Conservation (phyloP, 305 asterid species). For the Ajuga reptans region DNA sequence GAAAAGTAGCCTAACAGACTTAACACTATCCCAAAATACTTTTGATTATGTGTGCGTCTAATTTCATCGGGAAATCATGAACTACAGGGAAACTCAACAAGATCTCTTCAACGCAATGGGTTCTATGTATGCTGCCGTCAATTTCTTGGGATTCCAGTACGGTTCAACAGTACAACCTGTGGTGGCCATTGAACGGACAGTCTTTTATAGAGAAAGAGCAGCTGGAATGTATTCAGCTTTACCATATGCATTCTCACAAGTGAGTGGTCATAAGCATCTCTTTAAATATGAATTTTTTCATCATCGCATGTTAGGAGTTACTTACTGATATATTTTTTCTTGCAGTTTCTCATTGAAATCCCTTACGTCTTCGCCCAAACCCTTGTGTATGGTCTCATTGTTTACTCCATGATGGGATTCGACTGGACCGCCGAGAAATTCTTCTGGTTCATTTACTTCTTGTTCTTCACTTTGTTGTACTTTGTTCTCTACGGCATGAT, state of each 20-base stretch:
- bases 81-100: constrained; percentile 32
- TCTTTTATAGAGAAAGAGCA: constrained; percentile 57
- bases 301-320: not conserved
- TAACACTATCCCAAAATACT: not conserved
- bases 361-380: constrained; percentile 34
- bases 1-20: not conserved
- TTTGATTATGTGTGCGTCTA: not conserved
- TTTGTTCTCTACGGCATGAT: constrained; percentile 41
- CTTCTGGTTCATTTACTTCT: constrained; percentile 38
- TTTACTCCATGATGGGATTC: constrained; percentile 43
- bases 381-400: constrained; percentile 26
- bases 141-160: constrained; percentile 48
- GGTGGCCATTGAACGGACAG: constrained; percentile 51
- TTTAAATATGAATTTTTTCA: not conserved
- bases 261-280: constrained; percentile 20
- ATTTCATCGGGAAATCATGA: not conserved
- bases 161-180: constrained; percentile 52
- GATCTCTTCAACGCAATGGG: constrained; percentile 52
- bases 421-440: constrained; percentile 33
- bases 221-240: constrained; percentile 61
- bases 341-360: constrained; percentile 35
- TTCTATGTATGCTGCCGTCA: constrained; percentile 41
- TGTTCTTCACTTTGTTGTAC: constrained; percentile 33
- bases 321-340: not conserved
- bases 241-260: constrained; percentile 56